Evolutionary conservation across 1,139 yeast genomes (phyloP), one percentile per base, ranked within the genome.

Genomic region (Suhomyces terraborum): DNA sequence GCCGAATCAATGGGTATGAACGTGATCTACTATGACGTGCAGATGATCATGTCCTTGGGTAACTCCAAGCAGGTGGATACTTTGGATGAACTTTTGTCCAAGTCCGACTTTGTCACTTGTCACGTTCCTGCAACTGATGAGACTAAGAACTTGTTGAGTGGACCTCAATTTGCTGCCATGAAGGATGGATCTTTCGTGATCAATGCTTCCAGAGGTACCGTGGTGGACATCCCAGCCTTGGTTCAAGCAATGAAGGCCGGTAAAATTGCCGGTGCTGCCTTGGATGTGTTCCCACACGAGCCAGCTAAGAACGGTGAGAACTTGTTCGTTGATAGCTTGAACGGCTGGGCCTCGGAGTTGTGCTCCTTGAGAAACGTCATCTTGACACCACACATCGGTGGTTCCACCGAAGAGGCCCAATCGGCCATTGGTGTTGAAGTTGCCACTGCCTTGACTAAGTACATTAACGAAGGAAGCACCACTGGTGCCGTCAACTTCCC

Each of bases 1-100:
- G 98, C 99, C 35, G 99, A 93, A 75, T 82, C 97, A 34, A 84
- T 93, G 84, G 99, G 99, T 71, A 86, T 93, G 96, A 87, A 86
- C 55, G 98, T 93, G 43, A 74, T 93, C 50, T 93, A 93, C 72
- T 89, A 89, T 65, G 99, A 93, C 66, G 85, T 88, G 33, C 66
- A 80, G 43, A 89, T 91, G 80, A 88, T 93, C 64, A 93, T 93
- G 99, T 77, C 96, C 21, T 76, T 93, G 66, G 99, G 99, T 74
- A 91, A 89, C 64, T 95, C 98, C 46, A 87, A 85, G 64, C 99
- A 93, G 73, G 96, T 91, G 44, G 70, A 81, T 25, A 77, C 95
- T 24, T 75, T 93, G 55, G 84, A 88, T 58, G 97, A 89, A 58
- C 79, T 93, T 55, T 79, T 94, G 57, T 69, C 76, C 45, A 75